A percentile compares a stretch with the other conserved stretches of the same genome.
Conservation (phyloP, 1,284 basidiomycete genomes). For the Fomitopsis schrenkii region DNA sequence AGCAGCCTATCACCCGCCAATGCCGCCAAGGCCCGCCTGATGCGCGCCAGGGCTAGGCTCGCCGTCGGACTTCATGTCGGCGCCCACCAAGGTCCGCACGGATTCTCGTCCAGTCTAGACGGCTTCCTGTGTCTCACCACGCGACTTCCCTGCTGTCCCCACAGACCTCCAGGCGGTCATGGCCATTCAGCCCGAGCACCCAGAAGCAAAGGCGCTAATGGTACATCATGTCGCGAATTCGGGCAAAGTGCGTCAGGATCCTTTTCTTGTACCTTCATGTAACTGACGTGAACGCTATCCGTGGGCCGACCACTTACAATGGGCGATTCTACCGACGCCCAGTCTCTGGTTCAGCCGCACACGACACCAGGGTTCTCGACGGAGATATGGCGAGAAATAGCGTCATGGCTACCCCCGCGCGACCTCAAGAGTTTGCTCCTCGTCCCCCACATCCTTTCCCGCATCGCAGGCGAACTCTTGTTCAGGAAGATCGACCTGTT, state of each 20-base stretch:
- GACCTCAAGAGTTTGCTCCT: conserved; percentile 63
- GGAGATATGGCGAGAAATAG: conserved; percentile 71
- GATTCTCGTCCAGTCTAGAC: conserved; percentile 20
- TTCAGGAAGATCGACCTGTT: conserved; percentile 63
- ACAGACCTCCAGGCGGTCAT: conserved; percentile 65
- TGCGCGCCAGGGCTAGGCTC: conserved; percentile 60
- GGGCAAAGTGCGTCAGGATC: conserved; percentile 23
- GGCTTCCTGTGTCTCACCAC: conserved; percentile 13
- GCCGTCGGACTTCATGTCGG: conserved; percentile 53
- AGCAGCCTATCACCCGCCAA: conserved; percentile 48
- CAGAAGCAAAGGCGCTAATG: conserved; percentile 59
- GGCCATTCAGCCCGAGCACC: conserved; percentile 60
- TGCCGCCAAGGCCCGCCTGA: conserved; percentile 53
- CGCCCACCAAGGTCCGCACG: conserved; percentile 56
- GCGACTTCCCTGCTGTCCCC: conserved; percentile 1
- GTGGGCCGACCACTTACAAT: not conserved
- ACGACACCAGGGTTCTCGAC: conserved; percentile 46
- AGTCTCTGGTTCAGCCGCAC: conserved; percentile 16
- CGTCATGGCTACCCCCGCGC: conserved; percentile 53
- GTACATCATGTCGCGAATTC: conserved; percentile 31
- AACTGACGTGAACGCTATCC: not conserved
- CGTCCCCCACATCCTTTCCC: conserved; percentile 62
- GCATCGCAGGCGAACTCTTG: conserved; percentile 62
- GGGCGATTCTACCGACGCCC: conserved; percentile 7
- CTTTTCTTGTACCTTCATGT: not conserved